Evolutionary conservation across 2,329 filamentous ascomycete species (phyloP), one percentile per base, ranked within the genome.

Genomic region (Zelopaecilomyces penicillatus): DNA sequence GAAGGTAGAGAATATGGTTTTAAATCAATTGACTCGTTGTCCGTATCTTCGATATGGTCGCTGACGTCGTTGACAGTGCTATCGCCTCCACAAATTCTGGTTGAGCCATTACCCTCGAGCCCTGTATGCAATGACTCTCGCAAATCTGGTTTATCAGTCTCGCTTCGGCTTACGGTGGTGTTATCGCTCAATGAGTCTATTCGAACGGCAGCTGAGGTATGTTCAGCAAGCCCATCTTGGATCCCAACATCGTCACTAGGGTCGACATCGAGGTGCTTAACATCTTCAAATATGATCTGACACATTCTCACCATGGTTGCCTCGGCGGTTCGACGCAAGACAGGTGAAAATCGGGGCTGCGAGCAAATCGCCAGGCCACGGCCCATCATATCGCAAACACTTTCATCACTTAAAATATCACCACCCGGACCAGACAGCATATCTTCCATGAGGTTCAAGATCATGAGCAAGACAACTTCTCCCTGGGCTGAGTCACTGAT

Each of bases 361-460:
- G 91, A 98, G 70, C 93, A 98, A 72, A 98, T 97, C 59, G 89
- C 95, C 53, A 98, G 67, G 1, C 91, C 93, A 2, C 89, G 91
- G 63, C 95, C 93, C 91, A 98, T 97, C 89, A 98, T 97, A 63
- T 96, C 89, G 62, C 94, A 98, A 8, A 98, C 89, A 60, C 91
- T 97, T 68, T 97, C 91, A 57, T 98, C 93, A 47, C 91, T 94
- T n/a, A 98, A 71, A 8, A 97, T 80, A 53, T 94, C 85, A 33
- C 93, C 93, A 30, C 91, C 89, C 0, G 90, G 87, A 0, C 93
- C 87, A 11, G 90, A 94, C 57, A 98, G 83, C 85, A 98, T 96
- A 58, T 89, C 87, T 65, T 98, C 93, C 93, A 98, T 98, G 39
- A 98, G 76, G 61, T 95, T 93, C 48, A 98, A 67, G 56, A 98